A percentile compares a stretch with the other conserved stretches of the same genome.
phyloP scores from a whole-genome alignment of 345 rosid genomes.

The Citrus mangshanensis region DNA sequence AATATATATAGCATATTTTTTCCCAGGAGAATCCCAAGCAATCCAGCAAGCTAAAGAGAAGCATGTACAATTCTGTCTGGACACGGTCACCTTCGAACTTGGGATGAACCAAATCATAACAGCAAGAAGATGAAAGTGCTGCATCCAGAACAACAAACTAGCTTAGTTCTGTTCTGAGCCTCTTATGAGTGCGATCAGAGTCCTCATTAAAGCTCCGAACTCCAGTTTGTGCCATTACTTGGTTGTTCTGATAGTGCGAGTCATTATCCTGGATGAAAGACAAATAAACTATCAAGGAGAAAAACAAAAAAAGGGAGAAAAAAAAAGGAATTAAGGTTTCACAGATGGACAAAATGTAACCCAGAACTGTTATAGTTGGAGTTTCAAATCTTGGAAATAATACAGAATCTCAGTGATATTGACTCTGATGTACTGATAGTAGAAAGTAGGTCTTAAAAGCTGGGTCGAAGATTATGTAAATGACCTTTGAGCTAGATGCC shows the following conservation, averaged over 20 bases:
- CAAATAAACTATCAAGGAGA: background rate
- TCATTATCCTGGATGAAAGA: conserved; percentile 34
- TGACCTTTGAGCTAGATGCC: conserved; percentile 52
- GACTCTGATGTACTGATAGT: background rate
- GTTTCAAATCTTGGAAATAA: background rate
- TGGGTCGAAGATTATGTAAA: background rate
- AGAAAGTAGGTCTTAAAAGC: background rate
- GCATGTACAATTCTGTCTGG: conserved; percentile 37
- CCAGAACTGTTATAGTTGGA: background rate
- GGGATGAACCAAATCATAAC: conserved; percentile 5
- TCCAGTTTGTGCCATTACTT: conserved; percentile 36
- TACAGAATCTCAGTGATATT: background rate
- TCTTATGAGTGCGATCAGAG: conserved; percentile 41
- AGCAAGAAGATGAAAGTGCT: background rate
- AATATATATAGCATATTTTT: conserved; percentile 11
- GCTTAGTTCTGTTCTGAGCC: conserved; percentile 36
- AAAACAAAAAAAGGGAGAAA: no score
- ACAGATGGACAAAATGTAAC: background rate
- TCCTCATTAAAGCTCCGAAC: conserved; percentile 28
- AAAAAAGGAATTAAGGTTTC: background rate
- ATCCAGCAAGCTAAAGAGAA: conserved; percentile 22
- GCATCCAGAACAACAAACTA: conserved; percentile 16
- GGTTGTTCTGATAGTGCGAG: conserved; percentile 25
- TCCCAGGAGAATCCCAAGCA: conserved; percentile 2
- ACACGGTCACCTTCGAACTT: conserved; percentile 8